These are phyloP conservation scores for Plectosphaerella sp. DNA, from an alignment of 2,329 filamentous ascomycete genomes.

Conservation along the genomic window DNA sequence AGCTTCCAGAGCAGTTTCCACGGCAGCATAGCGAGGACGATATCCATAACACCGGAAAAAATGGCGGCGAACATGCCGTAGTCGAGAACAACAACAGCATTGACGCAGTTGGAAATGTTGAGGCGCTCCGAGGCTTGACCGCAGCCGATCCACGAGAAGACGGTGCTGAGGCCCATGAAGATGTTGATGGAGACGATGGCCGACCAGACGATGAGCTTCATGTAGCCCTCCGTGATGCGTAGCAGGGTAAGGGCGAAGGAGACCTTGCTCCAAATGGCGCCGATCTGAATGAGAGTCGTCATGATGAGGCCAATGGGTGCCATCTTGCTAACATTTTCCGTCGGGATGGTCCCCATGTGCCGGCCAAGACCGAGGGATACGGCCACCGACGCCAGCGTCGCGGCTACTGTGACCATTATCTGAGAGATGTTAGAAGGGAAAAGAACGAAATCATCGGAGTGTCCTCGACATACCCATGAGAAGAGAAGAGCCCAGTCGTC, in stretches of 20 bases:
- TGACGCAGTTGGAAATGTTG: neutral
- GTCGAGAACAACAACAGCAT: slow-evolving; percentile 6
- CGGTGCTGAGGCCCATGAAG: slow-evolving; percentile 12
- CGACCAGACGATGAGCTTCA: slow-evolving; percentile 19
- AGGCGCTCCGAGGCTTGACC: neutral
- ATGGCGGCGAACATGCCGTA: slow-evolving; percentile 23
- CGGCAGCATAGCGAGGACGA: slow-evolving; percentile 32
- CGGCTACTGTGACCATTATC: slow-evolving; percentile 5
- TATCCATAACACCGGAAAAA: slow-evolving; percentile 32
- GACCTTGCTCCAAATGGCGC: slow-evolving; percentile 20
- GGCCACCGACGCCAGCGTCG: slow-evolving; percentile 6
- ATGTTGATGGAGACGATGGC: slow-evolving; percentile 18
- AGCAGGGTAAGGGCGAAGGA: slow-evolving; percentile 23
- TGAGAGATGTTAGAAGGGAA: neutral
- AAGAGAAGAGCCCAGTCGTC: slow-evolving; percentile 14
- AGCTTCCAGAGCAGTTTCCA: slow-evolving; percentile 35
- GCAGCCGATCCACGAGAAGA: slow-evolving; percentile 21
- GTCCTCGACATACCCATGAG: slow-evolving; percentile 12
- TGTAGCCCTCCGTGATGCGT: slow-evolving; percentile 17
- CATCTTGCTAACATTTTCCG: slow-evolving; percentile 7
- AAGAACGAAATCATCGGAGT: neutral
- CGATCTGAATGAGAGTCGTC: slow-evolving; percentile 15
- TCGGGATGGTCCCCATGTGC: slow-evolving; percentile 9
- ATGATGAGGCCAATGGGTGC: slow-evolving; percentile 12
- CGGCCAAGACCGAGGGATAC: slow-evolving; percentile 11